These are phyloP conservation scores for Phytopythium litorale DNA, from an alignment of 352 stramenopile genomes.

Conservation along the genomic window DNA sequence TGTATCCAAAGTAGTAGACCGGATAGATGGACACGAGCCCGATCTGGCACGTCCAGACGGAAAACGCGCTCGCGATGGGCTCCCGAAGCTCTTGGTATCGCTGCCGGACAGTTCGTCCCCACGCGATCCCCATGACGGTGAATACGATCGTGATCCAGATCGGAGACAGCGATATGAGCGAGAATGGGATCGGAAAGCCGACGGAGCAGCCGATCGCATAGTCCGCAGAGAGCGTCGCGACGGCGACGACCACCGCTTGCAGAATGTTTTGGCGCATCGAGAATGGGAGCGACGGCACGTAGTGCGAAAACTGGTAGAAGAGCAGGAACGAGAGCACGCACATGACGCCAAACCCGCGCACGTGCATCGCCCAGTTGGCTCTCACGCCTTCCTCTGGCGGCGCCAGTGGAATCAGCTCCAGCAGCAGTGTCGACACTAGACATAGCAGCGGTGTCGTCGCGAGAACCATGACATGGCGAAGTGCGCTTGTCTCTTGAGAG, in stretches of 20 bases:
- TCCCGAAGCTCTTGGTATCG: constrained; percentile 3
- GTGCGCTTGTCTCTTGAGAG: constrained; percentile 8
- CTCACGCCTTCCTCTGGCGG: constrained; percentile 7
- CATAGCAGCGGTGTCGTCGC: constrained; percentile 12
- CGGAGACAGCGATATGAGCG: constrained; percentile 11
- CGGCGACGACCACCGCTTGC: constrained; percentile 5
- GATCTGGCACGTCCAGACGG: constrained; percentile 17
- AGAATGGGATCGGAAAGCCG: constrained; percentile 18
- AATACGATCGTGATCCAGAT: constrained; percentile 10
- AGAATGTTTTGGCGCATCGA: constrained; percentile 5
- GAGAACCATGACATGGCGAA: constrained; percentile 5
- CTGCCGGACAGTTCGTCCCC: constrained; percentile 8
- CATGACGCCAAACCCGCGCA: constrained; percentile 12
- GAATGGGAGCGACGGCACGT: constrained; percentile 15
- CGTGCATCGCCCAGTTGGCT: constrained; percentile 13
- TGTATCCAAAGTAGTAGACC: constrained; percentile 18
- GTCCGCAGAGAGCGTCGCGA: background rate
- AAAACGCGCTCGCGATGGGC: constrained; percentile 12
- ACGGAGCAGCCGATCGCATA: constrained; percentile 3
- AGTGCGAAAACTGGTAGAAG: constrained; percentile 14
- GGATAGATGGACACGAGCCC: constrained; percentile 12
- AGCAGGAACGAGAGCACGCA: constrained; percentile 13
- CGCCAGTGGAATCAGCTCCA: constrained; percentile 14
- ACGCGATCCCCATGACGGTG: constrained; percentile 10
- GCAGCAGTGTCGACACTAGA: constrained; percentile 11